A percentile compares a stretch with the other conserved stretches of the same genome.
Conservation (phyloP, 768 basidiomycete species). For the Hypholoma sublateritium region DNA sequence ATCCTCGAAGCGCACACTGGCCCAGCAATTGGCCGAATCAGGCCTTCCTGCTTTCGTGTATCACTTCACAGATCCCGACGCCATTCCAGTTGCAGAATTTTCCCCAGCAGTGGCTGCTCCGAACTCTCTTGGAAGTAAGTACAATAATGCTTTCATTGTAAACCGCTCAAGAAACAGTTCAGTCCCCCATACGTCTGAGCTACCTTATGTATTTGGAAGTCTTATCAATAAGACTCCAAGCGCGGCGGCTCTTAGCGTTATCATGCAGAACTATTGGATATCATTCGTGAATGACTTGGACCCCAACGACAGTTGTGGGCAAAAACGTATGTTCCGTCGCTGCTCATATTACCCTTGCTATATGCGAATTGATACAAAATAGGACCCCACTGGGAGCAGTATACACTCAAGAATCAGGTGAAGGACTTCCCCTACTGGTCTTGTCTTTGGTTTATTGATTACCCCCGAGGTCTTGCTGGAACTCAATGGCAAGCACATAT, state of each 20-base stretch:
- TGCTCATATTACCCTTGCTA: neutral
- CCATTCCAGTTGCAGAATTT: neutral
- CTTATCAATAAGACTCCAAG: slow-evolving; percentile 4
- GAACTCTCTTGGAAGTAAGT: slow-evolving; percentile 26
- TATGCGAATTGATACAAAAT: neutral
- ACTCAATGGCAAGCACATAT: neutral
- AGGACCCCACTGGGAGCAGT: neutral
- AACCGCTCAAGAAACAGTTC: neutral
- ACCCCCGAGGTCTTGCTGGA: neutral
- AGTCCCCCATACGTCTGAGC: slow-evolving; percentile 11
- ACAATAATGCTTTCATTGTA: neutral
- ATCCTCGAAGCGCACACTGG: slow-evolving; percentile 25
- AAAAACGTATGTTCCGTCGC: neutral
- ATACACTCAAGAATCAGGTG: neutral
- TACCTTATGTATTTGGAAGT: slow-evolving; percentile 7
- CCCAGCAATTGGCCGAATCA: slow-evolving; percentile 33
- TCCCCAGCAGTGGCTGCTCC: slow-evolving; percentile 14
- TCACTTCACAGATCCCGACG: slow-evolving; percentile 33
- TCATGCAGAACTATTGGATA: slow-evolving; percentile 16
- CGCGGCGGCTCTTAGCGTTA: slow-evolving; percentile 3
- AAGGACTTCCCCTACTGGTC: neutral
- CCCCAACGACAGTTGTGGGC: slow-evolving; percentile 11
- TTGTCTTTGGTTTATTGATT: neutral
- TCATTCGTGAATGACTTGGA: slow-evolving; percentile 13
- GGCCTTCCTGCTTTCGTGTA: slow-evolving; percentile 37